phyloP scores from a whole-genome alignment of 208 protist species.

The Crithidia thermophila region DNA sequence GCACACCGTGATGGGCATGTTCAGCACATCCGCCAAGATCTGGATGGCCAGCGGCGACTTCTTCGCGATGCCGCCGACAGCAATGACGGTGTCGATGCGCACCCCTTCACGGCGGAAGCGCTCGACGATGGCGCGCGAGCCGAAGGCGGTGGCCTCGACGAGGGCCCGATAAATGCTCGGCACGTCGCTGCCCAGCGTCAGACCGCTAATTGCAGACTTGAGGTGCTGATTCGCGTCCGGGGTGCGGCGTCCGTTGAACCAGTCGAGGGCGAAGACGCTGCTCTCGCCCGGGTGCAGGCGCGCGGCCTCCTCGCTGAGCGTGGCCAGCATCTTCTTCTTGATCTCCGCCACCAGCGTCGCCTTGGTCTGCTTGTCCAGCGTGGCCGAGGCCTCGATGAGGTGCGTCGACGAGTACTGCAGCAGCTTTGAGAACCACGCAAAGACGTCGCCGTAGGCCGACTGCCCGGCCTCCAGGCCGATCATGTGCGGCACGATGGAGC shows the following conservation, averaged over 20 bases:
- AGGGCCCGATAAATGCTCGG: slow-evolving; percentile 46
- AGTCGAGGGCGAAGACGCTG: slow-evolving; percentile 50
- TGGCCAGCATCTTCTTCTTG: slow-evolving; percentile 31
- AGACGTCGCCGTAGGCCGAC: slow-evolving; percentile 64
- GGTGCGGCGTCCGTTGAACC: slow-evolving; percentile 70
- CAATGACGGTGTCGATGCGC: slow-evolving; percentile 61
- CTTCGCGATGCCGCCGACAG: slow-evolving; percentile 58
- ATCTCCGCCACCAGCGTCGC: slow-evolving; percentile 32
- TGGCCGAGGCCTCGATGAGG: slow-evolving; percentile 31
- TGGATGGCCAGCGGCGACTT: slow-evolving; percentile 55
- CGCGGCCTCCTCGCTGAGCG: slow-evolving; percentile 32
- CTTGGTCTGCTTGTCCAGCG: slow-evolving; percentile 38
- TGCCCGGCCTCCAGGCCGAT: slow-evolving; percentile 63
- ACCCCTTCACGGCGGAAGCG: slow-evolving; percentile 52
- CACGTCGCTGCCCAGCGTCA: slow-evolving; percentile 52
- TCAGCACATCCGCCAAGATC: slow-evolving; percentile 51
- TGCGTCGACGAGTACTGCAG: slow-evolving; percentile 38
- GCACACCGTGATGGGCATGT: slow-evolving; percentile 61
- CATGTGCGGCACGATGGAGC: slow-evolving; percentile 54
- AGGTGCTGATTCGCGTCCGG: slow-evolving; percentile 58
- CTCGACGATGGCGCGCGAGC: slow-evolving; percentile 59
- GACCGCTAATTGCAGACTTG: slow-evolving; percentile 41
- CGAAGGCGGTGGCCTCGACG: slow-evolving; percentile 56
- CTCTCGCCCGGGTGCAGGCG: slow-evolving; percentile 20
- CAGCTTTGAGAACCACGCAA: slow-evolving; percentile 60